Base-by-base conservation (phyloP, 2,329 filamentous ascomycete species). In the Stylonectria norvegica region DNA sequence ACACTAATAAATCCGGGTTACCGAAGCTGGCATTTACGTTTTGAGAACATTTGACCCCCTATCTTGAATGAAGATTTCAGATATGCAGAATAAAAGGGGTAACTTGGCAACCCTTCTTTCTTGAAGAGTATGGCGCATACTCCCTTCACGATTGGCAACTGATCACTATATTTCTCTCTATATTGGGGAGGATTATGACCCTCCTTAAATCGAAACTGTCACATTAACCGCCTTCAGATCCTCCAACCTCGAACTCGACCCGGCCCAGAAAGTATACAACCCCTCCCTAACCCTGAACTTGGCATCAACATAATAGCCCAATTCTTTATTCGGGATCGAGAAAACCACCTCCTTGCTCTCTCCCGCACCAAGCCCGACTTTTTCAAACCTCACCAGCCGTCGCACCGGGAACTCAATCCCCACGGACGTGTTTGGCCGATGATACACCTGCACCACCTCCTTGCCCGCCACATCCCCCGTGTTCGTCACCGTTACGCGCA, bases 371-470 rank as follows among this genome's bases (percentile, higher is more conserved):
- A 87, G 53, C 32, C 67, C 67, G 0, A 83, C 71, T 63, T 86
- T 87, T 15, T 64, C 53, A 50, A 81, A 82, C 1, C 73, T 75
- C 58, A 81, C 79, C 15, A 82, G 64, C 50, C 83, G 76, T 45
- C 79, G 78, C 4, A 68, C 55, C 0, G 79, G 71, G 6, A 66
- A 53, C 45, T 72, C 71, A 20, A 82, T 69, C 44, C 45, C 45
- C 2, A 68, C 66, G n/a, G 68, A 67, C 20, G 67, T 43, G 72
- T 79, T 45, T 63, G 73, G 49, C 64, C 63, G 59, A 12, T 76
- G 58, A 47, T 78, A 79, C 1, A 78, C 60, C 59, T 79, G 74
- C 0, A 73, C 67, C 0, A 78, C 71, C 55, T 76, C 70, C 28
- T 71, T 65, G 2, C 76, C 76, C n/a, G 58, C 51, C 4, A 66